These are phyloP conservation scores for Gossypium gossypioides DNA, from an alignment of 441 rosid species.

Conservation along the genomic window DNA sequence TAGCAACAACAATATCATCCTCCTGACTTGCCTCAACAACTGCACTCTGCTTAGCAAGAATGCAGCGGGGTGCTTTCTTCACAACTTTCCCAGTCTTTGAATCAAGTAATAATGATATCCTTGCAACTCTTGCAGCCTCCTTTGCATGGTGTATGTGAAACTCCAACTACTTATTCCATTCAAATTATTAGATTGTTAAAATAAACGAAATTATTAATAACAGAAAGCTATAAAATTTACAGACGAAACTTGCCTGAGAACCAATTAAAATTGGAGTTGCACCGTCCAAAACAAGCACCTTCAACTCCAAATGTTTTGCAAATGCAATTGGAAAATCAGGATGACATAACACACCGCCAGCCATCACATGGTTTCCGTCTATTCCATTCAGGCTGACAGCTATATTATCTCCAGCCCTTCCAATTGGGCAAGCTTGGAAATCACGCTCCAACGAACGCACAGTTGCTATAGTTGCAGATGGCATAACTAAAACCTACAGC, in stretches of 20 bases:
- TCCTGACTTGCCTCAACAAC: conserved; percentile 52
- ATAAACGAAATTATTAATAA: not conserved
- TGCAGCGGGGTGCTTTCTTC: conserved; percentile 72
- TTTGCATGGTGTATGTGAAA: conserved; percentile 81
- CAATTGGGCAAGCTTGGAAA: conserved; percentile 54
- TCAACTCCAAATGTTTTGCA: conserved; percentile 64
- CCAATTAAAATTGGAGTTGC: conserved; percentile 73
- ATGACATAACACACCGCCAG: conserved; percentile 88
- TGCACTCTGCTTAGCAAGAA: conserved; percentile 74
- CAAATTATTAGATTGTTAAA: conserved; percentile 13
- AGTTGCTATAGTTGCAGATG: conserved; percentile 70
- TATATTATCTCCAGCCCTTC: conserved; percentile 83
- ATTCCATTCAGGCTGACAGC: conserved; percentile 62
- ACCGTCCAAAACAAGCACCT: conserved; percentile 61
- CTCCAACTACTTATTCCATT: conserved; percentile 52
- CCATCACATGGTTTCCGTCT: conserved; percentile 52
- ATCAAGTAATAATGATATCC: conserved; percentile 58
- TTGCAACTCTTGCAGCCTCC: conserved; percentile 69
- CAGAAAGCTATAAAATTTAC: not conserved
- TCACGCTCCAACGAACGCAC: conserved; percentile 65
- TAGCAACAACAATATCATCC: not conserved
- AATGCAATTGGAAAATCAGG: conserved; percentile 71
- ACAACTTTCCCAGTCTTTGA: conserved; percentile 75
- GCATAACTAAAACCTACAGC: conserved; percentile 73
- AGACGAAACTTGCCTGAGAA: conserved; percentile 51